A percentile compares a stretch with the other conserved stretches of the same genome.
Evolutionary conservation across 192 early-diverging fungal species (phyloP).

Genomic region (Coemansia sp.): DNA sequence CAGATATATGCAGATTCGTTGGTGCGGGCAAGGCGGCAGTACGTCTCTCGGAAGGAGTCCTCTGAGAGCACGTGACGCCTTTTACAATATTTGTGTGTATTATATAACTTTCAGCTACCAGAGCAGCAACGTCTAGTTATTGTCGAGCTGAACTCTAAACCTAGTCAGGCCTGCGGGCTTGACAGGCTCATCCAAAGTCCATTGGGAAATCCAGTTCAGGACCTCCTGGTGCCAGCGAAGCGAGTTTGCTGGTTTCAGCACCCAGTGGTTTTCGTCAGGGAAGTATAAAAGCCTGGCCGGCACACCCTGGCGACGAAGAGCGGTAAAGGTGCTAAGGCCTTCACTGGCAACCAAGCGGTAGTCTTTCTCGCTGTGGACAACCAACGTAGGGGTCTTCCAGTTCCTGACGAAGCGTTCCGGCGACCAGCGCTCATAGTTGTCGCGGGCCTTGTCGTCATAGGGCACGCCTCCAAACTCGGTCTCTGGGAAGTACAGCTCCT

Average conservation of each 20-base stretch:
- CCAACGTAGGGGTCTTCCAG: slow-evolving; percentile 75
- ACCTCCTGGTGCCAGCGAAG: slow-evolving; percentile 71
- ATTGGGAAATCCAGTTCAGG: slow-evolving; percentile 55
- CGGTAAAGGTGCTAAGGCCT: slow-evolving; percentile 71
- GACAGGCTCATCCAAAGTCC: slow-evolving; percentile 17
- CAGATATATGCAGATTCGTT: neutral
- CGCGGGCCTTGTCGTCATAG: slow-evolving; percentile 52
- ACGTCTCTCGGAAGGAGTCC: neutral
- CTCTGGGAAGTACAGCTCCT: slow-evolving; percentile 76
- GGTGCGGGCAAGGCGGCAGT: neutral
- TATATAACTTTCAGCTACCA: too few relatives aligned
- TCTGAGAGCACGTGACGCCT: too few relatives aligned
- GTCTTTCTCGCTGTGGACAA: slow-evolving; percentile 71
- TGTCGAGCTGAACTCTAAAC: neutral
- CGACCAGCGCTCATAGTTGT: slow-evolving; percentile 64
- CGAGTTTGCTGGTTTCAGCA: slow-evolving; percentile 72
- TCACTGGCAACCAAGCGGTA: slow-evolving; percentile 67
- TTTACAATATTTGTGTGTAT: too few relatives aligned
- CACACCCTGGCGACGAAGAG: slow-evolving; percentile 66
- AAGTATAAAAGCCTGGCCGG: slow-evolving; percentile 69
- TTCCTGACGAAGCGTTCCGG: slow-evolving; percentile 65
- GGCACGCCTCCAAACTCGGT: slow-evolving; percentile 64
- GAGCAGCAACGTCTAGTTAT: neutral
- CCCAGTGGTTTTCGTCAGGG: slow-evolving; percentile 74
- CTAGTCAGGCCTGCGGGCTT: too few relatives aligned